phyloP scores from a whole-genome alignment of 768 basidiomycete genomes.

The Phaeotremella skinneri region DNA sequence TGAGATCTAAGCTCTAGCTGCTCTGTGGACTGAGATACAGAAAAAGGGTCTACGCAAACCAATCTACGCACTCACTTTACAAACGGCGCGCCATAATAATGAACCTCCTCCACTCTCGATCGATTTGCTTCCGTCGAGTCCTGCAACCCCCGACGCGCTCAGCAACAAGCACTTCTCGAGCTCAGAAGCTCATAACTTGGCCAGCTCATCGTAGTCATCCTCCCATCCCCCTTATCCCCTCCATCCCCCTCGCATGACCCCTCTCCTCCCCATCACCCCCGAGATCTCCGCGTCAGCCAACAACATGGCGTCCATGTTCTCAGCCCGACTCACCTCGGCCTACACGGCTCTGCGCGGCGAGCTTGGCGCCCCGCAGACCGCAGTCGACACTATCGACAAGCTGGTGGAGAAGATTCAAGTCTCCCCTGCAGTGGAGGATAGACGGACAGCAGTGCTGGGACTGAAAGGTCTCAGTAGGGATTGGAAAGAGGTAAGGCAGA shows the following conservation, averaged over 20 bases:
- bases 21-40: too few relatives aligned
- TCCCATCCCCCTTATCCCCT: too few relatives aligned
- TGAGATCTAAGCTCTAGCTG: too few relatives aligned
- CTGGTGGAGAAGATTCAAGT: constrained; percentile 87
- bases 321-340: constrained; percentile 44
- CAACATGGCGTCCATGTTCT: constrained; percentile 44
- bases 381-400: constrained; percentile 78
- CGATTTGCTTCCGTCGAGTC: too few relatives aligned
- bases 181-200: too few relatives aligned
- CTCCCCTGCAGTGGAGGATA: constrained; percentile 82
- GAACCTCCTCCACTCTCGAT: too few relatives aligned
- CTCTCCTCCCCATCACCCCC: background rate
- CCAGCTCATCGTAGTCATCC: too few relatives aligned
- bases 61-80: too few relatives aligned
- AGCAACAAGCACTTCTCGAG: too few relatives aligned
- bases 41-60: too few relatives aligned
- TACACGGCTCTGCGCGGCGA: constrained; percentile 51
- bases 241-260: background rate
- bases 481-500: constrained; percentile 62
- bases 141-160: too few relatives aligned
- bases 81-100: too few relatives aligned
- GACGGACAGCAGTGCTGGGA: constrained; percentile 86
- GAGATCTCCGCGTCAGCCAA: background rate
- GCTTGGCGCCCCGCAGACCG: constrained; percentile 65
- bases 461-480: constrained; percentile 90